A percentile compares a stretch with the other conserved stretches of the same genome.
phyloP scores from a whole-genome alignment of 176 grass and related monocot genomes.

The Oropetium thomaeum region DNA sequence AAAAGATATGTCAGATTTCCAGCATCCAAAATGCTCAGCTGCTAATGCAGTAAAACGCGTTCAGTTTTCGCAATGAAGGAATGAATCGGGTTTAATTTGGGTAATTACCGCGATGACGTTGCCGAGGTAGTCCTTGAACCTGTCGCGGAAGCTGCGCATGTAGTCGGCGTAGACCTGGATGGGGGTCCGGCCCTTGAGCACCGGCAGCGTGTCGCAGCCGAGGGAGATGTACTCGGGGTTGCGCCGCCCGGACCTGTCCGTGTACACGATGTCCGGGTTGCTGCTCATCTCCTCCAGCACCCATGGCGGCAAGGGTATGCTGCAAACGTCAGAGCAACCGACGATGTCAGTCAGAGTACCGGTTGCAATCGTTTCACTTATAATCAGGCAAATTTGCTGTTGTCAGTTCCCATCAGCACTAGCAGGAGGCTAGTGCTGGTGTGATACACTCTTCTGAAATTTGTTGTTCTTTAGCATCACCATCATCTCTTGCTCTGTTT shows the following conservation, averaged over 20 bases:
- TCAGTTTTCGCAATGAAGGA: neutral
- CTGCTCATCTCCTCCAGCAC: constrained; percentile 71
- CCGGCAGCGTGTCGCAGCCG: constrained; percentile 74
- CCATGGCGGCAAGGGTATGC: constrained; percentile 82
- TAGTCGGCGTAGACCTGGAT: constrained; percentile 92
- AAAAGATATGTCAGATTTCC: neutral
- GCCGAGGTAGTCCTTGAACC: constrained; percentile 70
- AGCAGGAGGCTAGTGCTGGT: neutral
- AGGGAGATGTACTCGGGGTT: constrained; percentile 97
- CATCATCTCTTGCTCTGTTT: neutral
- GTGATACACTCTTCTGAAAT: neutral
- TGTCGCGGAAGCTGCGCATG: constrained; percentile 87
- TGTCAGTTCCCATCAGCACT: neutral
- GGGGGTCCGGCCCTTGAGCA: constrained; percentile 79
- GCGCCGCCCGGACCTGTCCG: constrained; percentile 73
- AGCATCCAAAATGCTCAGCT: neutral
- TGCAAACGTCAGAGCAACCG: constrained; percentile 35
- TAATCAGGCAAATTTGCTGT: neutral
- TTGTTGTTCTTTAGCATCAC: neutral
- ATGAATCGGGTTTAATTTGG: neutral
- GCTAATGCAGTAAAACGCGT: neutral
- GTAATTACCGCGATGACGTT: constrained; percentile 62
- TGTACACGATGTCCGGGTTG: constrained; percentile 83
- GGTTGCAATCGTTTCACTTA: neutral
- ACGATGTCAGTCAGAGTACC: neutral